Conservation (phyloP, 371 early-diverging fungal genomes). For the Circinella umbellata region DNA sequence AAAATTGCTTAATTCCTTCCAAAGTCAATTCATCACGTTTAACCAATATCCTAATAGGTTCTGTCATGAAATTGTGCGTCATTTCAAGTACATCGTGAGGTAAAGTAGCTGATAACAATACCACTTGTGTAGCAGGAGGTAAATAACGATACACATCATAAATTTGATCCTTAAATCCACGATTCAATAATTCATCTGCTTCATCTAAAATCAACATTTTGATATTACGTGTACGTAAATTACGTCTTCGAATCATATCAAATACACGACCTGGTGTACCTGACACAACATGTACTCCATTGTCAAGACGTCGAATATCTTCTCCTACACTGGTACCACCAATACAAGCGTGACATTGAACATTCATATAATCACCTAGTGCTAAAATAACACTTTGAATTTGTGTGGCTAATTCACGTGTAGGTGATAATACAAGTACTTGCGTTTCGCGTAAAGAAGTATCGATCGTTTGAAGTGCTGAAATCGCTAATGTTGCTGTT, state of each 20-base stretch:
- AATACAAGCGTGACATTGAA: conserved; percentile 94
- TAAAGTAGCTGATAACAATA: conserved; percentile 98
- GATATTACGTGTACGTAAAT: conserved; percentile 87
- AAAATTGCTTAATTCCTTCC: conserved; percentile 99
- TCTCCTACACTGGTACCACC: conserved; percentile 96
- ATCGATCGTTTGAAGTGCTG: conserved; percentile 95
- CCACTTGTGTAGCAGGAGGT: conserved; percentile 95
- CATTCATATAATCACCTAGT: conserved; percentile 94
- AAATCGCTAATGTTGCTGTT: conserved; percentile 99
- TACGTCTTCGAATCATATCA: conserved; percentile 96
- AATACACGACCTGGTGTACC: conserved; percentile 99
- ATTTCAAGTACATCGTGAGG: conserved; percentile 97
- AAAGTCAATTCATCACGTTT: conserved; percentile 99
- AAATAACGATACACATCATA: conserved; percentile 96
- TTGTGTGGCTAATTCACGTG: conserved; percentile 99
- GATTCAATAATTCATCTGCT: conserved; percentile 98
- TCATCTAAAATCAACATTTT: conserved; percentile 99
- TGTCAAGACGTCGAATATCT: conserved; percentile 88
- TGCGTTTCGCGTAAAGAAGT: conserved; percentile 86
- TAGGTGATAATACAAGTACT: conserved; percentile 97
- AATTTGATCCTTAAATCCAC: conserved; percentile 99
- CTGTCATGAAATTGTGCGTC: conserved; percentile 96
- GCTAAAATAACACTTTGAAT: conserved; percentile 94
- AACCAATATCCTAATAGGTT: conserved; percentile 98
- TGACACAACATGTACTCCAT: conserved; percentile 94